phyloP scores from a whole-genome alignment of 2,329 filamentous ascomycete genomes.

The Alternaria ethzedia region DNA sequence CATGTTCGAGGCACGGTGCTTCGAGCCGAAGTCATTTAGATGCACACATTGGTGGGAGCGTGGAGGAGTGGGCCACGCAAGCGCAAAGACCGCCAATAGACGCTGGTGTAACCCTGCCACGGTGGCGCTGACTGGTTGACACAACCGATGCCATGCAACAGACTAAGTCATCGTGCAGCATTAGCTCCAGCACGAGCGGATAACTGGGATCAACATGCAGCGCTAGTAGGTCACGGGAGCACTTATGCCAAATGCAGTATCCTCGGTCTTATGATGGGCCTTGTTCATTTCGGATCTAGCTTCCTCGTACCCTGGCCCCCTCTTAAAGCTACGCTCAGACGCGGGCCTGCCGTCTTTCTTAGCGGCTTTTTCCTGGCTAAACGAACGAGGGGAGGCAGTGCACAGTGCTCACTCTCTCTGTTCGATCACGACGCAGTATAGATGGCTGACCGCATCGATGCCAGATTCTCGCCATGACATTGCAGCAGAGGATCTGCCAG shows the following conservation, averaged over 20 bases:
- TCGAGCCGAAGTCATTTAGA: slow-evolving; percentile 9
- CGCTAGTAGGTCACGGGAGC: slow-evolving; percentile 18
- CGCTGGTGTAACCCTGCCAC: slow-evolving; percentile 20
- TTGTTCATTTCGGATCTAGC: slow-evolving; percentile 2
- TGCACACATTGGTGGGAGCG: slow-evolving; percentile 4
- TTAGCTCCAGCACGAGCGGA: neutral
- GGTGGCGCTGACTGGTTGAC: slow-evolving; percentile 22
- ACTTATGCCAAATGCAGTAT: neutral
- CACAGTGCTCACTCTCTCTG: slow-evolving; percentile 2
- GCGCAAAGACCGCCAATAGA: slow-evolving; percentile 37
- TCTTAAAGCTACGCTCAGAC: slow-evolving; percentile 21
- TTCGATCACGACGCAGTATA: slow-evolving; percentile 5
- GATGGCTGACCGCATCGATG: slow-evolving; percentile 22
- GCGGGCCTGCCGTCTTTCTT: slow-evolving; percentile 23
- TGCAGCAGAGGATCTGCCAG: slow-evolving; percentile 17
- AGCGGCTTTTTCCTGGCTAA: slow-evolving; percentile 19
- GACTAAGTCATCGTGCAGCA: slow-evolving; percentile 19
- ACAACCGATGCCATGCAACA: slow-evolving; percentile 22
- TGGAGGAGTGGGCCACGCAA: slow-evolving; percentile 21
- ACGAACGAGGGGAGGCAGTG: slow-evolving; percentile 2
- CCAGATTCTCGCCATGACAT: slow-evolving; percentile 22
- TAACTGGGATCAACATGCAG: slow-evolving; percentile 15
- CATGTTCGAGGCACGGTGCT: slow-evolving; percentile 26
- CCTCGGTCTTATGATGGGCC: neutral
- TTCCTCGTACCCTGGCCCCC: slow-evolving; percentile 21